Percentiles rank a stretch among this genome's conserved stretches.
Conservation (phyloP, 2,329 filamentous ascomycete species). For the Talaromyces sp. region DNA sequence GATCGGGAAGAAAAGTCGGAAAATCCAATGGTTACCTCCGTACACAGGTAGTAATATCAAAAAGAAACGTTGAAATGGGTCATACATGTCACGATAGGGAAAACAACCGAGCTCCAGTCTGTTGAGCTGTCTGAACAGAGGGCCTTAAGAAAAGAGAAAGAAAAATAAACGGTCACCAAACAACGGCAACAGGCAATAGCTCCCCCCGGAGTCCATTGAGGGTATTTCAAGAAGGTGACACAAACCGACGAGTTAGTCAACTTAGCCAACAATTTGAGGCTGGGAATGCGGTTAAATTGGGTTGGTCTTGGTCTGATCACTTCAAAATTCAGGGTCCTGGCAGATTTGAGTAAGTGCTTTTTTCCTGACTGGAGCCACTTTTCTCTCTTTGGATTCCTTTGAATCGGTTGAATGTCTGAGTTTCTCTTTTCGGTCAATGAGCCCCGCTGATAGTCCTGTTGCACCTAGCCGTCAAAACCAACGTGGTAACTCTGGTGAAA, state of each 20-base stretch:
- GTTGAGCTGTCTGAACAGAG: neutral
- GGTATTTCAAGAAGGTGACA: neutral
- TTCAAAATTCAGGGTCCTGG: neutral
- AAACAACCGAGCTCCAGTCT: neutral
- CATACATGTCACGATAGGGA: neutral
- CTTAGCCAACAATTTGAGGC: neutral
- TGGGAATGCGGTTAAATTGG: neutral
- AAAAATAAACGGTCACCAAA: neutral
- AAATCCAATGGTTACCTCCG: neutral
- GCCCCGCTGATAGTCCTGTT: neutral
- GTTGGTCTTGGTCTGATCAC: neutral
- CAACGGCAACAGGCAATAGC: neutral
- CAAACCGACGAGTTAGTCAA: conserved; percentile 3
- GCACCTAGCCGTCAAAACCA: conserved; percentile 1
- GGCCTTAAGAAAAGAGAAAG: neutral
- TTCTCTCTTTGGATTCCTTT: neutral
- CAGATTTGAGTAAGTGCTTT: neutral
- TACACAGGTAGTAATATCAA: neutral
- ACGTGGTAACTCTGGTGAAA: neutral
- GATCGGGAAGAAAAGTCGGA: neutral
- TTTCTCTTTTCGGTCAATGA: neutral
- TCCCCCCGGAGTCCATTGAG: neutral
- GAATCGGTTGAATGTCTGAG: neutral
- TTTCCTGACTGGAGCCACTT: neutral
- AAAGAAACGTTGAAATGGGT: neutral